Base-by-base conservation (phyloP, 164 flowering plant genomes). In the Magnolia kwangsiensis region DNA sequence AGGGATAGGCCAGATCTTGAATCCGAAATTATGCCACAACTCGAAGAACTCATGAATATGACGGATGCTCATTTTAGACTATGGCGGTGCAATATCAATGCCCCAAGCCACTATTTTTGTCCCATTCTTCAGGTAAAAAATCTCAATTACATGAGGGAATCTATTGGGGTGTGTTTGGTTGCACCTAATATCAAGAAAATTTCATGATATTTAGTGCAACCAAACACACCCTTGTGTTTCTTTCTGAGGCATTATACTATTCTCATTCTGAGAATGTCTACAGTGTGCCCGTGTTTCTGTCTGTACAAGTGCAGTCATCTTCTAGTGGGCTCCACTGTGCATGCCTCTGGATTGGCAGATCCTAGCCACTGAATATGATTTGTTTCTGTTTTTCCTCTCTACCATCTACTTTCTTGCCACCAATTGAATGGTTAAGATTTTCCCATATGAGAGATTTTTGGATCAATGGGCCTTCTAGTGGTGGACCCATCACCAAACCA, bases 1-100 rank as follows among this genome's bases (percentile, higher is more conserved):
- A 82, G 98, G 78, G 96, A 94, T 67, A 87, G 98, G 74, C 96
- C 98, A 49, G 97, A 94, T 83, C 89, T 94, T 72, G 92, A 91
- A 27, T 76, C 79, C 18, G 93, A 91, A 80, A 88, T 92, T 18
- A 73, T 94, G 59, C 97, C 94, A 1, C 78, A 85, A 59, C 89
- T 95, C 37, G 84, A 87, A 82, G 88, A 79, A 82, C 87, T 95
- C 58, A 81, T 80, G 29, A 85, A 88, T 65, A 29, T 85, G 64
- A 91, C 88, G 61, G 84, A 84, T 81, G 79, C 84, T 51, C 80
- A 74, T 80, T 49, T 73, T 5, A 87, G 77, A 74, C 71, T 84
- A 23, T 82, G 69, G 37, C 82, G 76, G 29, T 69, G 76, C 72
- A 77, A 71, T 76, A 50, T 76, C 31, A 69, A 66, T 72, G 85